Evolutionary conservation across 2,329 filamentous ascomycete species (phyloP).

Genomic region (Seiridium cupressi): DNA sequence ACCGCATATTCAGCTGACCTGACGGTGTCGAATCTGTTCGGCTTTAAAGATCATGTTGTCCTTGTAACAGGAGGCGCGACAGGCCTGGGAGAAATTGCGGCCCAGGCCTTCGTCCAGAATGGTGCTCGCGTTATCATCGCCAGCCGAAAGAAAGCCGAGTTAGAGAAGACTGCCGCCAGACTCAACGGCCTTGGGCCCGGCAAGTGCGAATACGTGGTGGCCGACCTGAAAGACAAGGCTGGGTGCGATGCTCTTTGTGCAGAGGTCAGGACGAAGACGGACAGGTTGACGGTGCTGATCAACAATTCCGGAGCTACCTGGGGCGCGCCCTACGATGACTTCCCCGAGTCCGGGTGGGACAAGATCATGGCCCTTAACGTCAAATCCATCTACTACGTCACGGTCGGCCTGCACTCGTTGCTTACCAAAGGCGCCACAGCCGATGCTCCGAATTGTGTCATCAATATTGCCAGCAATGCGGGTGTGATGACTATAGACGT

Average conservation of each 20-base stretch:
- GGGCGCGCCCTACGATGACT: conserved; percentile 11
- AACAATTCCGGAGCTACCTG: conserved; percentile 11
- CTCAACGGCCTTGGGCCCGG: conserved; percentile 9
- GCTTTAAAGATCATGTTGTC: background rate
- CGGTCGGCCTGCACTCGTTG: conserved; percentile 8
- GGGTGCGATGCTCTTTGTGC: conserved; percentile 7
- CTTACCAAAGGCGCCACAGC: conserved; percentile 8
- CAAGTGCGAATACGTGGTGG: conserved; percentile 9
- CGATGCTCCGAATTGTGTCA: conserved; percentile 7
- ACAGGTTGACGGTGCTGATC: conserved; percentile 8
- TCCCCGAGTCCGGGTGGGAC: conserved; percentile 11
- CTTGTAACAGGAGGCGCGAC: conserved; percentile 9
- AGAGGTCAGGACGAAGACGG: conserved; percentile 5
- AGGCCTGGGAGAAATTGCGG: conserved; percentile 11
- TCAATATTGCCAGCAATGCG: conserved; percentile 10
- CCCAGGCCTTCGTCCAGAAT: conserved; percentile 11
- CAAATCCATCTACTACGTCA: conserved; percentile 11
- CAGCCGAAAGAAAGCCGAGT: conserved; percentile 9
- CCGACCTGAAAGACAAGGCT: conserved; percentile 11
- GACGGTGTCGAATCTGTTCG: conserved; percentile 7
- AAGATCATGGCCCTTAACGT: conserved; percentile 12
- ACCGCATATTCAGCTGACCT: conserved; percentile 1
- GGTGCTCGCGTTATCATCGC: conserved; percentile 11
- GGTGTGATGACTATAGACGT: conserved; percentile 5
- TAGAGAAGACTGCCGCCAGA: conserved; percentile 5